Conservation (phyloP, 306 rosid species). For the Amphicarpaea edgeworthii region DNA sequence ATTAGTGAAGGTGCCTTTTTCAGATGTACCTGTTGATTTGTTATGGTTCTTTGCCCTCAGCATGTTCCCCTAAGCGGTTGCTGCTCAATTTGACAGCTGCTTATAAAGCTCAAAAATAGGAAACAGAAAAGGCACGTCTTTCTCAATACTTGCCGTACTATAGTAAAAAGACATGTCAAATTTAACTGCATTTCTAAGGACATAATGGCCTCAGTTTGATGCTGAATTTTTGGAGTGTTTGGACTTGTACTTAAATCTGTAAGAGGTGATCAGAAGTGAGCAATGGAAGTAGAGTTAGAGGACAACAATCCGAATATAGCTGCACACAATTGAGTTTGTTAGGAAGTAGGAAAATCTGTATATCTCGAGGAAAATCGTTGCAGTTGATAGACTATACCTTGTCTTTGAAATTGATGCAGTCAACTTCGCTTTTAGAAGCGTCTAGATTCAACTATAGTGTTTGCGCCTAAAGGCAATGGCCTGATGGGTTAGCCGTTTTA, state of each 20-base stretch:
- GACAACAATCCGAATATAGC: slow-evolving; percentile 5
- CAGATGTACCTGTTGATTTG: slow-evolving; percentile 31
- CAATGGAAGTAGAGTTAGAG: slow-evolving; percentile 32
- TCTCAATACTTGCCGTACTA: slow-evolving; percentile 31
- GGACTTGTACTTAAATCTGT: slow-evolving; percentile 30
- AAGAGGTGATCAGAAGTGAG: slow-evolving; percentile 36
- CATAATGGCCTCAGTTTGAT: slow-evolving; percentile 37
- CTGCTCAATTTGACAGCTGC: slow-evolving; percentile 44
- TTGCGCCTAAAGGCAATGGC: background rate
- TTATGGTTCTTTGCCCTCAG: slow-evolving; percentile 38
- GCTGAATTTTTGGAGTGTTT: slow-evolving; percentile 37
- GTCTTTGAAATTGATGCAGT: slow-evolving; percentile 12
- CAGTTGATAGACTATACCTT: slow-evolving; percentile 27
- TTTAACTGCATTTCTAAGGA: slow-evolving; percentile 35
- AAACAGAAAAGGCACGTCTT: slow-evolving; percentile 14
- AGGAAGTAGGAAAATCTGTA: slow-evolving; percentile 46
- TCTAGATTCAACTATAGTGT: slow-evolving; percentile 21
- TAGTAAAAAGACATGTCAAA: slow-evolving; percentile 6
- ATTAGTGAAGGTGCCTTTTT: slow-evolving; percentile 53
- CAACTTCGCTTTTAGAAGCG: slow-evolving; percentile 26
- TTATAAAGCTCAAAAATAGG: slow-evolving; percentile 36
- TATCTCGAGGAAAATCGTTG: slow-evolving; percentile 32
- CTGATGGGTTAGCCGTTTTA: background rate
- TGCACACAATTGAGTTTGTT: slow-evolving; percentile 24
- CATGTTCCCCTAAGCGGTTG: slow-evolving; percentile 26